phyloP scores from a whole-genome alignment of 1,284 basidiomycete genomes.

The Lentinula novae-zelandiae region DNA sequence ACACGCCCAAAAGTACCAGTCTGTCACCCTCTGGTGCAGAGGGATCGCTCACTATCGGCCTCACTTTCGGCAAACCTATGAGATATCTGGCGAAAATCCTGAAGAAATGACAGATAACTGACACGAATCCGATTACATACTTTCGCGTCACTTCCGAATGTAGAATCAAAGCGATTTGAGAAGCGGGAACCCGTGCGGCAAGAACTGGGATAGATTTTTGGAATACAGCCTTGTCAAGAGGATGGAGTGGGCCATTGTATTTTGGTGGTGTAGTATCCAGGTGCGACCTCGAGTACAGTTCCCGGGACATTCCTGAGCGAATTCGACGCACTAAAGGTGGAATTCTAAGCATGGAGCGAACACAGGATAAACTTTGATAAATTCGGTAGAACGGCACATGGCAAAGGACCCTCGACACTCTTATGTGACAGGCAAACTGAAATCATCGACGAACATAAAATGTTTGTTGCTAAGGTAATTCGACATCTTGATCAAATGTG shows the following conservation, averaged over 20 bases:
- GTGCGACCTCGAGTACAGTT: conserved; percentile 30
- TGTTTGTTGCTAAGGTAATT: background rate
- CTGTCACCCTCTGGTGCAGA: conserved; percentile 40
- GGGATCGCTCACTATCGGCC: conserved; percentile 53
- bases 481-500: background rate
- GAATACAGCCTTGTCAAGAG: conserved; percentile 65
- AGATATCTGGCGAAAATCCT: conserved; percentile 33
- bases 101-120: conserved; percentile 2
- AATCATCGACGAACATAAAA: background rate
- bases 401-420: background rate
- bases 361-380: too few species aligned
- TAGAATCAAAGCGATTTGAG: conserved; percentile 51
- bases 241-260: conserved; percentile 27
- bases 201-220: conserved; percentile 61
- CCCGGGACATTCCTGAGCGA: conserved; percentile 4
- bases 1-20: conserved; percentile 60
- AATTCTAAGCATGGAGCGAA: conserved; percentile 3
- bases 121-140: conserved; percentile 34
- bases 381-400: background rate
- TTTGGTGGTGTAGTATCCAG: conserved; percentile 58
- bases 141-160: conserved; percentile 53
- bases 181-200: conserved; percentile 59
- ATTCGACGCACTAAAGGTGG: background rate
- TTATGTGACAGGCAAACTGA: background rate
- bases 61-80: conserved; percentile 66